Evolutionary conservation across 495 filamentous ascomycete genomes (phyloP).

Genomic region (Aspergillus conjunctus): DNA sequence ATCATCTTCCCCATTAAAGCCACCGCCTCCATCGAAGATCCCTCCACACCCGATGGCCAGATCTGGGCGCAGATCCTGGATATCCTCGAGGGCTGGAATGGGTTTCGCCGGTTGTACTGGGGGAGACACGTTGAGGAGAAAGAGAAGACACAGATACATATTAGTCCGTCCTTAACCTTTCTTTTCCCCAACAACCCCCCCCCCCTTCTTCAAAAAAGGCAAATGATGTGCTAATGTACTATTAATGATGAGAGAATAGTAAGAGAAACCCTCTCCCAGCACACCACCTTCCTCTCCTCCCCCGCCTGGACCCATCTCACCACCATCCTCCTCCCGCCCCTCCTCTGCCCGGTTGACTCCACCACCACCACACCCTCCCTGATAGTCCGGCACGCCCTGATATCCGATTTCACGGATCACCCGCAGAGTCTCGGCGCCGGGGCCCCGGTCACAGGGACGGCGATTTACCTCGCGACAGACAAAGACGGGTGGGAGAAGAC

Average conservation of each 20-base stretch:
- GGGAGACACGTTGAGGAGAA: slow-evolving; percentile 28
- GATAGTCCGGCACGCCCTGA: slow-evolving; percentile 30
- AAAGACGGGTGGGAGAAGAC: slow-evolving; percentile 27
- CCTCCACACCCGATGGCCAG: slow-evolving; percentile 23
- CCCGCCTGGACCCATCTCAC: slow-evolving; percentile 25
- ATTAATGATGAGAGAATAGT: slow-evolving; percentile 13
- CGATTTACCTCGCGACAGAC: slow-evolving; percentile 26
- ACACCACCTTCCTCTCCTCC: slow-evolving; percentile 28
- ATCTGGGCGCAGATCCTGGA: slow-evolving; percentile 25
- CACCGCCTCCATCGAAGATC: slow-evolving; percentile 21
- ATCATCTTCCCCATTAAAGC: slow-evolving; percentile 31
- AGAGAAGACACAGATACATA: slow-evolving; percentile 26
- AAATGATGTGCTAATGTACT: not conserved
- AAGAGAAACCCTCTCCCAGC: slow-evolving; percentile 24
- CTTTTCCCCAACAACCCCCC: not conserved
- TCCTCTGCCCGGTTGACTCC: slow-evolving; percentile 16
- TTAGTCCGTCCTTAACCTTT: slow-evolving; percentile 21
- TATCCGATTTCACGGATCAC: slow-evolving; percentile 26
- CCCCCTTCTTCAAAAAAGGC: not conserved
- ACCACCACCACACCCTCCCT: not conserved
- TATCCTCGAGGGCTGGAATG: slow-evolving; percentile 25
- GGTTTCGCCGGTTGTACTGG: slow-evolving; percentile 27
- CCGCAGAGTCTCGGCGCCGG: slow-evolving; percentile 19
- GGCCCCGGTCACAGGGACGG: slow-evolving; percentile 26
- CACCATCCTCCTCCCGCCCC: slow-evolving; percentile 2